phyloP scores from a whole-genome alignment of 768 basidiomycete genomes.

The Dentipellis fragilis region DNA sequence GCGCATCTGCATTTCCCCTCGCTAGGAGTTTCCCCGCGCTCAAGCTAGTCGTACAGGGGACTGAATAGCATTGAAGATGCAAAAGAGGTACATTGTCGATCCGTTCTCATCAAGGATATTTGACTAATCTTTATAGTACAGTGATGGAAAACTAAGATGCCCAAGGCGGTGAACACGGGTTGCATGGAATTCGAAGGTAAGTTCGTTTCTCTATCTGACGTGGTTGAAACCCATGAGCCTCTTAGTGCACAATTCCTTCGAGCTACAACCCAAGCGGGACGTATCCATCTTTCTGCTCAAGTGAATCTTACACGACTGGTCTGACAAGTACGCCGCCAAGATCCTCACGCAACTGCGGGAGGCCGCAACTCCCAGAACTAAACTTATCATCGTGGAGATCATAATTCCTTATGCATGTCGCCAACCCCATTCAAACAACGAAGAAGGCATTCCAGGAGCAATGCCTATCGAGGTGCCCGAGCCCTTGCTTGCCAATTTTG shows the following conservation, averaged over 20 bases:
- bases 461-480: neutral
- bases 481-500: neutral
- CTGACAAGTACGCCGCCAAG: slow-evolving; percentile 11
- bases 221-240: neutral
- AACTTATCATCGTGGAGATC: slow-evolving; percentile 32
- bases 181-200: neutral
- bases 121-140: too few species aligned
- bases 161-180: neutral
- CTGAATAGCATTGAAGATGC: neutral
- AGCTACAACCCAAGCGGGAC: neutral
- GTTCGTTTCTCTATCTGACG: neutral
- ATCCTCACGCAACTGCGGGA: slow-evolving; percentile 21
- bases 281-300: slow-evolving; percentile 19
- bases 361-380: slow-evolving; percentile 17
- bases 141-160: neutral
- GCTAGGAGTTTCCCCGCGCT: neutral
- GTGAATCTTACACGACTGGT: slow-evolving; percentile 24
- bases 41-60: neutral
- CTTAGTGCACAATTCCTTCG: neutral
- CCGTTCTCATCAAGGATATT: too few species aligned
- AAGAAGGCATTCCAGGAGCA: neutral
- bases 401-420: neutral
- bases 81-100: too few species aligned
- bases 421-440: neutral
- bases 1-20: neutral